Percentiles rank a stretch among this genome's conserved stretches.
phyloP scores from a whole-genome alignment of 257 asterid species.

The Eustoma russellianum region DNA sequence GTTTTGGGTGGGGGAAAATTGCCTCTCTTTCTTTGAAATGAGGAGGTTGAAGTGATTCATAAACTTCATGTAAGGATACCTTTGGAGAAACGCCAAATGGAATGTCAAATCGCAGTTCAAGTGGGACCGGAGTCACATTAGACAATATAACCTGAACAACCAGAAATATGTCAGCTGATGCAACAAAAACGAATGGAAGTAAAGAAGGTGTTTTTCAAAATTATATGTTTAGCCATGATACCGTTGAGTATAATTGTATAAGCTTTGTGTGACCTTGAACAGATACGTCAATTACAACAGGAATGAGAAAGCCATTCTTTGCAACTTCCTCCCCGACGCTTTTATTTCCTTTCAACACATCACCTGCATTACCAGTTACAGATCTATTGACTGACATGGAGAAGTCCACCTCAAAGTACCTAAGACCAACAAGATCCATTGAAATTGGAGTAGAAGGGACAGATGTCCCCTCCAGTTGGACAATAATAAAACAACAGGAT shows the following conservation, averaged over 20 bases:
- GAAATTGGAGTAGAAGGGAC: constrained; percentile 75
- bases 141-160: constrained; percentile 69
- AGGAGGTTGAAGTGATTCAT: no score
- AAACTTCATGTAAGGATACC: constrained; percentile 28
- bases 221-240: constrained; percentile 25
- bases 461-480: constrained; percentile 87
- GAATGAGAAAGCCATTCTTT: constrained; percentile 59
- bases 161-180: constrained; percentile 10
- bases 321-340: constrained; percentile 31
- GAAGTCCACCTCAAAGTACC: constrained; percentile 85
- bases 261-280: constrained; percentile 72
- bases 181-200: constrained; percentile 13
- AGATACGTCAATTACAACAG: constrained; percentile 94
- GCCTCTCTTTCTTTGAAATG: no score
- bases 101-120: constrained; percentile 91
- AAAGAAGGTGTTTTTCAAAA: constrained; percentile 8
- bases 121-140: constrained; percentile 67
- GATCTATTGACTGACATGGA: constrained; percentile 52
- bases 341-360: constrained; percentile 28
- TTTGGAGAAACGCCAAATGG: constrained; percentile 92
- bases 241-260: constrained; percentile 81
- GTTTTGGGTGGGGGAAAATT: no score
- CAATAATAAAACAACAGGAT: constrained; percentile 60
- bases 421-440: constrained; percentile 92
- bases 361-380: constrained; percentile 29